phyloP scores from a whole-genome alignment of 2,329 filamentous ascomycete genomes.

The Rutstroemia sydowiana region DNA sequence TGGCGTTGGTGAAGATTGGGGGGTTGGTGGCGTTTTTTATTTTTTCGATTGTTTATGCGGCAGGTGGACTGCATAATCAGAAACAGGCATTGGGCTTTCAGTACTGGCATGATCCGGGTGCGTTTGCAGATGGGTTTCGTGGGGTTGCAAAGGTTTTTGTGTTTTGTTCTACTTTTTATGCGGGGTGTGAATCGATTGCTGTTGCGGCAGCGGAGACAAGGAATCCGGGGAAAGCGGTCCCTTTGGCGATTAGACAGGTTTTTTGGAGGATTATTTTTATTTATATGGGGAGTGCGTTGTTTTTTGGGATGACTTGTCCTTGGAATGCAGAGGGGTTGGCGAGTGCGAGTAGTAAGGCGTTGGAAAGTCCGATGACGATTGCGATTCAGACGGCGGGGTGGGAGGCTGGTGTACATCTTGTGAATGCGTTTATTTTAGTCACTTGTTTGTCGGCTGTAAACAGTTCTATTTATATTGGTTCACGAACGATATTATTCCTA shows the following conservation, averaged over 20 bases:
- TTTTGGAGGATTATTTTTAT: constrained; percentile 88
- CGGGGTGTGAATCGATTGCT: constrained; percentile 55
- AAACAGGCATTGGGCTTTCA: constrained; percentile 53
- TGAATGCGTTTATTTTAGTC: constrained; percentile 70
- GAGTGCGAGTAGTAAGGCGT: constrained; percentile 52
- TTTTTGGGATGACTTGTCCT: constrained; percentile 68
- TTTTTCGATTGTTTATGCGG: constrained; percentile 64
- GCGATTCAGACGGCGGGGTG: constrained; percentile 69
- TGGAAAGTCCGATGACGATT: constrained; percentile 67
- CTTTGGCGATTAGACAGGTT: constrained; percentile 72
- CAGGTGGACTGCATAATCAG: constrained; percentile 57
- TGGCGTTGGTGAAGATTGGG: constrained; percentile 63
- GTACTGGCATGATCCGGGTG: constrained; percentile 66
- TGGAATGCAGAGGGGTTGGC: constrained; percentile 58
- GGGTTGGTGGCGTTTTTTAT: constrained; percentile 66
- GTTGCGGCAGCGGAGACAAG: constrained; percentile 48
- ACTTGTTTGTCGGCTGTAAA: constrained; percentile 68
- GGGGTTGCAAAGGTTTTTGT: constrained; percentile 61
- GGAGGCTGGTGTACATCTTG: constrained; percentile 64
- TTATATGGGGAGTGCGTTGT: constrained; percentile 72
- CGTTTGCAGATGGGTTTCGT: constrained; percentile 62
- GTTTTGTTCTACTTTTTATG: constrained; percentile 64
- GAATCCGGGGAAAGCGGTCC: constrained; percentile 39
- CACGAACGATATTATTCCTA: constrained; percentile 69
- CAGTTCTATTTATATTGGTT: constrained; percentile 70